phyloP scores from a whole-genome alignment of 2,329 filamentous ascomycete genomes.

The Daldinia sp. region DNA sequence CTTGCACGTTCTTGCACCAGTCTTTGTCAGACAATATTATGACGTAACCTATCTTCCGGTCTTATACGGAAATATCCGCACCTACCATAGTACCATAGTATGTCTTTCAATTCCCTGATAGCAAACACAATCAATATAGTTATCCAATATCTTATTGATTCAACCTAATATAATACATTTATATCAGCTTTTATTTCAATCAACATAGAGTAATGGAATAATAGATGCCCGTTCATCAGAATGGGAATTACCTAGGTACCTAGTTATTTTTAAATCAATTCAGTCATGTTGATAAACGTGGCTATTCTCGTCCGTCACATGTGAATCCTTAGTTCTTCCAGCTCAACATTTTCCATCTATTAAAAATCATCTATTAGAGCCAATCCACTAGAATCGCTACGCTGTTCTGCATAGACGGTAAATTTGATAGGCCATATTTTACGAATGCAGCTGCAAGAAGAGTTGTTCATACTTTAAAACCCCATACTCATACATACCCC shows the following conservation, averaged over 20 bases:
- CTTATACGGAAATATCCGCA: slow-evolving; percentile 3
- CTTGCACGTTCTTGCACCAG: slow-evolving; percentile 1
- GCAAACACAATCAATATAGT: background rate
- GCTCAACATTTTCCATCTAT: background rate
- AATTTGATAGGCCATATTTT: slow-evolving; percentile 1
- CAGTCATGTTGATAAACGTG: background rate
- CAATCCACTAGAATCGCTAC: background rate
- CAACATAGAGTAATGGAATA: background rate
- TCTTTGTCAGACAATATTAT: slow-evolving; percentile 31
- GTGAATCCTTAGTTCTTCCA: background rate
- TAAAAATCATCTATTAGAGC: background rate
- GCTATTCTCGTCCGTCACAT: background rate
- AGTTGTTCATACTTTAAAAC: slow-evolving; percentile 2
- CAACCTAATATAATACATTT: background rate
- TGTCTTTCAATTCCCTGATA: background rate
- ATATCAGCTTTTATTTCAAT: background rate
- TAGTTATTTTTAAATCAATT: background rate
- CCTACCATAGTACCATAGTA: no score
- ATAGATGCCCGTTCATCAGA: no score
- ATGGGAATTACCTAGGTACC: background rate
- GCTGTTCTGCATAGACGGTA: background rate
- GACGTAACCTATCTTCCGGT: slow-evolving; percentile 18
- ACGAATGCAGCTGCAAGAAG: background rate
- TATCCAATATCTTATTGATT: background rate
- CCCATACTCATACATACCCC: background rate